Evolutionary conservation across 2,329 filamentous ascomycete genomes (phyloP).

Genomic region (Neofusicoccum kwambonambiense): DNA sequence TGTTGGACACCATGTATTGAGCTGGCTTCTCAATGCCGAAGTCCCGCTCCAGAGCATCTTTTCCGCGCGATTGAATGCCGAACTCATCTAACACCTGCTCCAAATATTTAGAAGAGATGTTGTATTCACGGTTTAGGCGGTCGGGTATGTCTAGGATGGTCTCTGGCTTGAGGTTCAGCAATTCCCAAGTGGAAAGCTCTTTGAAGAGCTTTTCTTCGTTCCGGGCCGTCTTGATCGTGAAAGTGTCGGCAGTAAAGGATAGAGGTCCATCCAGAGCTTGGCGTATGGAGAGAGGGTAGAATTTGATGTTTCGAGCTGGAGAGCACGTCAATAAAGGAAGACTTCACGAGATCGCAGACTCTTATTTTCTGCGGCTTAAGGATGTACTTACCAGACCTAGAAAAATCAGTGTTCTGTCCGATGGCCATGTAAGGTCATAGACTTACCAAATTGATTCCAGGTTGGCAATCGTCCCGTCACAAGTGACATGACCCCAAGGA

Average conservation of each 20-base stretch:
- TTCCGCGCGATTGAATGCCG: conserved; percentile 43
- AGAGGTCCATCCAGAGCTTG: conserved; percentile 32
- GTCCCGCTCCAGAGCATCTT: conserved; percentile 37
- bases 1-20: conserved; percentile 42
- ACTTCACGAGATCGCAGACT: not conserved
- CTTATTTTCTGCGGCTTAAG: too few relatives aligned
- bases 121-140: conserved; percentile 38
- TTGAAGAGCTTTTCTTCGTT: conserved; percentile 37
- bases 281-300: conserved; percentile 44
- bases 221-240: conserved; percentile 32
- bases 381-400: not conserved
- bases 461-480: conserved; percentile 49
- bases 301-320: conserved; percentile 48
- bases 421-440: not conserved
- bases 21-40: conserved; percentile 33
- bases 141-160: conserved; percentile 44
- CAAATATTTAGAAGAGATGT: conserved; percentile 42
- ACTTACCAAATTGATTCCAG: conserved; percentile 48
- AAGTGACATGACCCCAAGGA: conserved; percentile 49
- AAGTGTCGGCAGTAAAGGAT: conserved; percentile 29
- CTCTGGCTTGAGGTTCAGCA: conserved; percentile 45
- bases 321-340: not conserved
- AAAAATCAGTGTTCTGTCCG: conserved; percentile 10
- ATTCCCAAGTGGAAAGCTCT: conserved; percentile 42
- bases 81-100: conserved; percentile 32